Conservation (phyloP, 2,329 filamentous ascomycete species). For the Sporothrix sp. region DNA sequence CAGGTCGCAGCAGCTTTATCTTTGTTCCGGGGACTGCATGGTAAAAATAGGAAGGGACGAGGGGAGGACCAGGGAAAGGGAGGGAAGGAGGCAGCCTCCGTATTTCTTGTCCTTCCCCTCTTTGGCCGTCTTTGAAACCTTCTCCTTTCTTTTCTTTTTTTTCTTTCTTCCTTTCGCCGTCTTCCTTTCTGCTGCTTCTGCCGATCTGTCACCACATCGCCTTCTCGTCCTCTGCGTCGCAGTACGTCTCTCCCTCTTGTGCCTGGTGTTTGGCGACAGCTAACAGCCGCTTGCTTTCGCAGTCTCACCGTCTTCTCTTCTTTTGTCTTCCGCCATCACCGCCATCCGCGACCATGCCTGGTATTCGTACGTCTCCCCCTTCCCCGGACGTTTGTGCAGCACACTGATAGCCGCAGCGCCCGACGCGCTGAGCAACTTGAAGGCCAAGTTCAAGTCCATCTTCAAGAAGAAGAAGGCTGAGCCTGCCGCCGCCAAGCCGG, state of each 20-base stretch:
- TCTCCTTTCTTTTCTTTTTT: not conserved
- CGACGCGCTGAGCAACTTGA: constrained; percentile 44
- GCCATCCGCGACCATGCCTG: constrained; percentile 39
- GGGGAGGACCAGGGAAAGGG: not conserved
- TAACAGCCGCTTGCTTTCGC: no score
- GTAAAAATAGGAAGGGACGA: not conserved
- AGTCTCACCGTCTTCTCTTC: no score
- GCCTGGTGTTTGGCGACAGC: no score
- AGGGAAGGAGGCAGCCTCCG: not conserved
- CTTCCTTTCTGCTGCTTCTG: not conserved
- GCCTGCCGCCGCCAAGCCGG: constrained; percentile 13
- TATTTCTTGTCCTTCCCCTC: constrained; percentile 7
- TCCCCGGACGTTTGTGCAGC: no score
- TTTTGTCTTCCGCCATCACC: constrained; percentile 2
- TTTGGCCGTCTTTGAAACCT: not conserved
- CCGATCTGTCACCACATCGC: no score
- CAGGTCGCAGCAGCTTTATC: constrained; percentile 12
- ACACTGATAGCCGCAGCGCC: constrained; percentile 28
- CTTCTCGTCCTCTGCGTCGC: not conserved
- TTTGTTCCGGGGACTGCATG: constrained; percentile 11
- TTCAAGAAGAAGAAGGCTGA: constrained; percentile 38
- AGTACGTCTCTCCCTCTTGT: no score
- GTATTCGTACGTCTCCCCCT: constrained; percentile 37
- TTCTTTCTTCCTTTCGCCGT: not conserved
- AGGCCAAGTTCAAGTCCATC: constrained; percentile 44